phyloP scores from a whole-genome alignment of 2,329 filamentous ascomycete genomes.

The Leptodontidium sp. region DNA sequence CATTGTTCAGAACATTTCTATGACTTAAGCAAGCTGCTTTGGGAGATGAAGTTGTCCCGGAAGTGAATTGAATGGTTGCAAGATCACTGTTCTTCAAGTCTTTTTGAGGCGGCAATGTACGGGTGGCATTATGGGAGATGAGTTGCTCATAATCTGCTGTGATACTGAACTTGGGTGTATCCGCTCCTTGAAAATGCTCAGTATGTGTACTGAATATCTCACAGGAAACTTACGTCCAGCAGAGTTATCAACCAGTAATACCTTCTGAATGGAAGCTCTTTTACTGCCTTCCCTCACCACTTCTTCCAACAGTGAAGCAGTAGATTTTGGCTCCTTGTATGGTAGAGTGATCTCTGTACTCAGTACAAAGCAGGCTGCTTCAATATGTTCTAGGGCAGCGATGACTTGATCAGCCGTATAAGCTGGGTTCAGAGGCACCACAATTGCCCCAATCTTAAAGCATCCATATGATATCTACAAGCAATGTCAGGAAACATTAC shows the following conservation, averaged over 20 bases:
- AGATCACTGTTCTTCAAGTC: constrained; percentile 54
- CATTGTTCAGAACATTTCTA: constrained; percentile 43
- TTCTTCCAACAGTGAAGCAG: constrained; percentile 74
- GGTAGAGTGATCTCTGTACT: constrained; percentile 19
- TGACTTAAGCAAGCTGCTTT: constrained; percentile 26
- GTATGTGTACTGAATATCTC: neutral
- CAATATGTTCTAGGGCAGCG: constrained; percentile 70
- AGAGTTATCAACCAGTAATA: constrained; percentile 15
- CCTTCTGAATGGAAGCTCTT: neutral
- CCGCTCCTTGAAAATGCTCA: constrained; percentile 63
- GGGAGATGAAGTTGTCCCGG: constrained; percentile 26
- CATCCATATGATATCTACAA: constrained; percentile 19
- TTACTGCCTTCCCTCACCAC: constrained; percentile 48
- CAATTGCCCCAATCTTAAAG: constrained; percentile 64
- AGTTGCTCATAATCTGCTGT: constrained; percentile 1
- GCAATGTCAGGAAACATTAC: neutral
- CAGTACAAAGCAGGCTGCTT: constrained; percentile 49
- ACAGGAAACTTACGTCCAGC: constrained; percentile 1
- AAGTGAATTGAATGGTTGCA: constrained; percentile 27
- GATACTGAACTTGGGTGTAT: constrained; percentile 55
- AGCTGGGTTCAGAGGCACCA: constrained; percentile 84
- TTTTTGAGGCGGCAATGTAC: constrained; percentile 59
- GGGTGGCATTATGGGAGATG: constrained; percentile 41
- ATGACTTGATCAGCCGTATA: constrained; percentile 78
- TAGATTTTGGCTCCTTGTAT: constrained; percentile 64